Evolutionary conservation across 192 early-diverging fungal genomes (phyloP).

Genomic region (Geranomyces michiganensis): DNA sequence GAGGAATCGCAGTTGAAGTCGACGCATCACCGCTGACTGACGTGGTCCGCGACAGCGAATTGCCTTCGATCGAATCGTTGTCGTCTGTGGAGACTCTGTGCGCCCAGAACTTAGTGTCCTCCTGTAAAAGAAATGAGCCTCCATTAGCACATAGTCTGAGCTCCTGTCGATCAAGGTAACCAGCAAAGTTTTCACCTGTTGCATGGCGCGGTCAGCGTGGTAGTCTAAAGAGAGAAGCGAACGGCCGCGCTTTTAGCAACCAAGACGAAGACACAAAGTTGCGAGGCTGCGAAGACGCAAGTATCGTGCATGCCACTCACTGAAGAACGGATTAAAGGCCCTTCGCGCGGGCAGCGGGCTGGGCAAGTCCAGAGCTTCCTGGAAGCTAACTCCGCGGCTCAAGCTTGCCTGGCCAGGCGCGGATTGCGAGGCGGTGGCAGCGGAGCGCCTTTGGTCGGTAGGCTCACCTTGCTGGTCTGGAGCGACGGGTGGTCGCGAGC

Average conservation of each 20-base stretch:
- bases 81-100: conserved; percentile 20
- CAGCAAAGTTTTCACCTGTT: conserved; percentile 8
- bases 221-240: conserved; percentile 26
- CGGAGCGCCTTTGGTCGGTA: too few species aligned
- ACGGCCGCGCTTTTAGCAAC: too few species aligned
- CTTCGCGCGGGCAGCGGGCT: conserved; percentile 19
- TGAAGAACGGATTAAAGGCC: conserved; percentile 35
- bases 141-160: not conserved
- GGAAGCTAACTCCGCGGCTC: conserved; percentile 14
- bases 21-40: not conserved
- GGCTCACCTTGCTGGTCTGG: too few species aligned
- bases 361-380: conserved; percentile 9
- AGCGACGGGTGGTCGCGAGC: too few species aligned
- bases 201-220: conserved; percentile 32
- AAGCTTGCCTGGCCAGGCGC: too few species aligned
- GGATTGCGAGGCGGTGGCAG: too few species aligned
- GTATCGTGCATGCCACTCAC: conserved; percentile 23
- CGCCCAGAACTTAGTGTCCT: conserved; percentile 45
- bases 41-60: conserved; percentile 24
- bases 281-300: not conserved
- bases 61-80: conserved; percentile 10
- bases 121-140: not conserved
- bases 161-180: not conserved
- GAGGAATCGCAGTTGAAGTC: conserved; percentile 11
- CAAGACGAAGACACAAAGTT: not conserved